Evolutionary conservation across 208 protist genomes (phyloP).

Genomic region (Leishmania aethiopica): DNA sequence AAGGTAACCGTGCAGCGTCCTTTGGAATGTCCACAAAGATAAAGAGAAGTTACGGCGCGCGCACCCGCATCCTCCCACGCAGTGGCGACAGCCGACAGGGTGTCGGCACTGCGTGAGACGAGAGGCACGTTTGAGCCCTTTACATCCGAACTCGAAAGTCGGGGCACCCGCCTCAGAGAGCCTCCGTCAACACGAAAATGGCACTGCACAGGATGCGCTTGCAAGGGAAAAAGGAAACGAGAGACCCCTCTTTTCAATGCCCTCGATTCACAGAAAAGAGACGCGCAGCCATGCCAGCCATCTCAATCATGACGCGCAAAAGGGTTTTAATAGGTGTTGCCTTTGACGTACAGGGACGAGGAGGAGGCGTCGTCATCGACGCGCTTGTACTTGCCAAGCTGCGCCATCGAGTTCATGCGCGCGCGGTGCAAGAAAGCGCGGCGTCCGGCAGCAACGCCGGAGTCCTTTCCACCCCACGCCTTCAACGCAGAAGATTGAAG

Average conservation of each 20-base stretch:
- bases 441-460: slow-evolving; percentile 7
- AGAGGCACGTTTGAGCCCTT: background rate
- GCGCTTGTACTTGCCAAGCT: slow-evolving; percentile 81
- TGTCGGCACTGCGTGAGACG: background rate
- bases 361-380: slow-evolving; percentile 71
- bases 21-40: background rate
- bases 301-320: background rate
- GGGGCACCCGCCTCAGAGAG: background rate
- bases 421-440: slow-evolving; percentile 88
- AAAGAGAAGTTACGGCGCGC: background rate
- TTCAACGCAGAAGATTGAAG: slow-evolving; percentile 93
- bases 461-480: slow-evolving; percentile 93
- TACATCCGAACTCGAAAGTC: background rate
- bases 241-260: background rate
- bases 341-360: slow-evolving; percentile 88
- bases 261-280: background rate
- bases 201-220: background rate
- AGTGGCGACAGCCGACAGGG: too few relatives aligned
- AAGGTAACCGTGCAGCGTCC: background rate
- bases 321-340: slow-evolving; percentile 73
- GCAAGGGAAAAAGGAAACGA: background rate
- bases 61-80: background rate
- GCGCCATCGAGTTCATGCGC: slow-evolving; percentile 81
- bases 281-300: background rate
- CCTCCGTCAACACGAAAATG: background rate